Evolutionary conservation across 2,329 filamentous ascomycete genomes (phyloP), one percentile per base, ranked within the genome.

Genomic region (Botrytis squamosa): DNA sequence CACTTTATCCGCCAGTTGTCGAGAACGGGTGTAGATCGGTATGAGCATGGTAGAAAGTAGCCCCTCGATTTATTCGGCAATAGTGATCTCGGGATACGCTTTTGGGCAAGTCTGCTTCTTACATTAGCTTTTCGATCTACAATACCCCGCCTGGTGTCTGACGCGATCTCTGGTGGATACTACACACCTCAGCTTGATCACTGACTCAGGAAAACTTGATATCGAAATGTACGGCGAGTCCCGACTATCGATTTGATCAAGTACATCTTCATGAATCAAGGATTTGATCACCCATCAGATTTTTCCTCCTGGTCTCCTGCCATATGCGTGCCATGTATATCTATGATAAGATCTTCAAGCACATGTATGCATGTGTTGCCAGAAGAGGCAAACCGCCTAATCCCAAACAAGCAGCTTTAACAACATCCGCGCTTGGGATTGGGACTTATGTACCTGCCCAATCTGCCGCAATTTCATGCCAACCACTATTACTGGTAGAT

Each of bases 281-380:
- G 57, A 70, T 8, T 77, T 1, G 77, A 80, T 66, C 74, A 77
- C 49, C 69, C 75, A 18, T 75, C 77, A 7, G 75, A 78, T 40
- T 68, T 78, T 22, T 10, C 4, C 74, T 79, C 9, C 70, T 78
- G 7, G 65, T 79, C 10, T 79, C 78, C 20, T 79, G 78, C 46
- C 78, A 80, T 29, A 66, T 79, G 6, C 78, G 78, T 16, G 73
- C 78, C 16, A 77, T 78, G 49, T 64, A 69, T 38, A 78, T 78
- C 33, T 79, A 76, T 49, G 77, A 78, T 25, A 62, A 73, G 20
- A 33, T 80, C 3, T 76, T 79, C 68, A 57, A 75, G 46, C 77
- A 79, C 46, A 77, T 78, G 75, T 57, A 74, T n/a, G 16, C 72
- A 3, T 77, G 77, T 59, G 49, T 77, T 20, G 33, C 40, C 18